These are phyloP conservation scores for Aspergillus steynii DNA, from an alignment of 495 filamentous ascomycete genomes.

Conservation along the genomic window DNA sequence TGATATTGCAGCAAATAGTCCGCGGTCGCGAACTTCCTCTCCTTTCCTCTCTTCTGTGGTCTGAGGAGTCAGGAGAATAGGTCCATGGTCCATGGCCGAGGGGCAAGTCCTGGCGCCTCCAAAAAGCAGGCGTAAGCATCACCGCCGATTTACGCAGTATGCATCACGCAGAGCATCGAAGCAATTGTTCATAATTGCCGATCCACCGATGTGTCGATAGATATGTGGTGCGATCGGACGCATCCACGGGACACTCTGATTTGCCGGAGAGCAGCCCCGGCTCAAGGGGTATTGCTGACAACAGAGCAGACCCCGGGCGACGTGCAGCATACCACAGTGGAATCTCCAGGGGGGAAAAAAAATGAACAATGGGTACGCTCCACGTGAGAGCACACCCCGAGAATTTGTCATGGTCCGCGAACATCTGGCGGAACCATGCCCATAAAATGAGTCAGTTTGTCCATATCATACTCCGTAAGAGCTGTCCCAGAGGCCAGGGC, in stretches of 20 bases:
- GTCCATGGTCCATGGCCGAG: background rate
- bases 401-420: background rate
- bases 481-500: background rate
- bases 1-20: constrained; percentile 1
- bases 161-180: background rate
- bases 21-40: background rate
- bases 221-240: background rate
- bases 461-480: background rate
- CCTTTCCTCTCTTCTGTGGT: too few species aligned
- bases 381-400: background rate
- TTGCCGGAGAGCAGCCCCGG: background rate
- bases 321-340: too few species aligned
- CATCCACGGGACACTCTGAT: background rate
- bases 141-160: background rate
- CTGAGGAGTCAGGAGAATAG: too few species aligned
- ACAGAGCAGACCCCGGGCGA: too few species aligned
- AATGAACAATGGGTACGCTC: background rate
- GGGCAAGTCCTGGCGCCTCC: background rate
- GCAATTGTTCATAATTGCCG: background rate
- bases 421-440: too few species aligned
- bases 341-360: too few species aligned
- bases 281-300: too few species aligned
- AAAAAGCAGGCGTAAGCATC: background rate
- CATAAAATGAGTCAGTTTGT: background rate
- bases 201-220: background rate